Evolutionary conservation across 192 early-diverging fungal genomes (phyloP).

Genomic region (Coemansia erecta): DNA sequence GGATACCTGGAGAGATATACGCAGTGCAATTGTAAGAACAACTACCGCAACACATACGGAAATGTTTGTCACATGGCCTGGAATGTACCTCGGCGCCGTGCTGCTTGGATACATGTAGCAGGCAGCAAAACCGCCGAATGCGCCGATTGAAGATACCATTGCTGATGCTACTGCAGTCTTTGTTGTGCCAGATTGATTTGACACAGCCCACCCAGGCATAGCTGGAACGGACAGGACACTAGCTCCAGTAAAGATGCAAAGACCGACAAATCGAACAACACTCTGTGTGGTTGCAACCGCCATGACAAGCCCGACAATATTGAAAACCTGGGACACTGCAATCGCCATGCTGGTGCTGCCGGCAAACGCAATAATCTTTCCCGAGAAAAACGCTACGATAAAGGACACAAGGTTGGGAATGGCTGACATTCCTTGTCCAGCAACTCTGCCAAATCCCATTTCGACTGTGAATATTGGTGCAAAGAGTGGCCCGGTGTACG

Average conservation of each 20-base stretch:
- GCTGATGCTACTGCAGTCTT: conserved; percentile 7
- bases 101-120: conserved; percentile 10
- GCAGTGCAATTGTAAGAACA: neutral
- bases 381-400: conserved; percentile 10
- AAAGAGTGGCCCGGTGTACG: conserved; percentile 12
- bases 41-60: conserved; percentile 1
- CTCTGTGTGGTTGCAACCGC: conserved; percentile 8
- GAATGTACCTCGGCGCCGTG: conserved; percentile 2
- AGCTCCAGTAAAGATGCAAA: conserved; percentile 7
- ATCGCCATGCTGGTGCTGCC: conserved; percentile 5
- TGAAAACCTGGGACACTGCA: conserved; percentile 2
- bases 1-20: neutral
- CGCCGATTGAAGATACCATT: conserved; percentile 11
- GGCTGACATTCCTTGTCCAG: conserved; percentile 13
- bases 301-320: conserved; percentile 7
- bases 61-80: conserved; percentile 10
- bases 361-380: neutral
- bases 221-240: conserved; percentile 4
- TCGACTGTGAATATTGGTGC: conserved; percentile 11
- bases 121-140: conserved; percentile 9
- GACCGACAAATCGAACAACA: conserved; percentile 6
- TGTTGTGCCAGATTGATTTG: conserved; percentile 10
- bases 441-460: conserved; percentile 9
- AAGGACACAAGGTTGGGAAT: conserved; percentile 6
- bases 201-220: conserved; percentile 6